Conservation (phyloP, 73 alveolate genomes). For the Tetrahymena elliotti region DNA sequence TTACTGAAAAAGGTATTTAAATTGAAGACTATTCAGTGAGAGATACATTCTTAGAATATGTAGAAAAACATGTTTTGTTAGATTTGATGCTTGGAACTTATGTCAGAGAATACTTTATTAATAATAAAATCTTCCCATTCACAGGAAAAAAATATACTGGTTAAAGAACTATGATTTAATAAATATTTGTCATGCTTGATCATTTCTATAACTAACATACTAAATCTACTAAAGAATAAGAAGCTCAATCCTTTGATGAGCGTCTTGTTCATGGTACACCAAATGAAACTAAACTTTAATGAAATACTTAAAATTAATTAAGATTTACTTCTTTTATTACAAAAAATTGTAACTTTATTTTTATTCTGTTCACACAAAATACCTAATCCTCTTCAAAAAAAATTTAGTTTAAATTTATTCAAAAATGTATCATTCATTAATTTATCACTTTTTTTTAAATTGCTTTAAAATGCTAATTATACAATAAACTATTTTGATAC, state of each 20-base stretch:
- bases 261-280: neutral
- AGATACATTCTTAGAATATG: constrained; percentile 35
- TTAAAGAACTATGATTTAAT: neutral
- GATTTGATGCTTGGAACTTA: constrained; percentile 40
- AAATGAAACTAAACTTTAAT: neutral
- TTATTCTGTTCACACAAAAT: too few relatives aligned
- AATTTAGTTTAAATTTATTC: too few relatives aligned
- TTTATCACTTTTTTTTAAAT: too few relatives aligned
- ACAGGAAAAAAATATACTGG: constrained; percentile 17
- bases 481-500: too few relatives aligned
- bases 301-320: too few relatives aligned
- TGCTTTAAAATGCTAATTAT: too few relatives aligned
- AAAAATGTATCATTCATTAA: too few relatives aligned
- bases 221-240: neutral
- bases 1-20: neutral
- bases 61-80: constrained; percentile 46
- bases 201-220: neutral
- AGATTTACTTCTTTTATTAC: too few relatives aligned
- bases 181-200: neutral
- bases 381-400: too few relatives aligned
- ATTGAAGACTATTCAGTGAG: neutral
- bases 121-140: constrained; percentile 39
- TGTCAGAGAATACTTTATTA: constrained; percentile 9
- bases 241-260: neutral
- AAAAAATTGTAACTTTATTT: too few relatives aligned